Evolutionary conservation across 768 basidiomycete species (phyloP).

Genomic region (Xerocomellus chrysenteron): DNA sequence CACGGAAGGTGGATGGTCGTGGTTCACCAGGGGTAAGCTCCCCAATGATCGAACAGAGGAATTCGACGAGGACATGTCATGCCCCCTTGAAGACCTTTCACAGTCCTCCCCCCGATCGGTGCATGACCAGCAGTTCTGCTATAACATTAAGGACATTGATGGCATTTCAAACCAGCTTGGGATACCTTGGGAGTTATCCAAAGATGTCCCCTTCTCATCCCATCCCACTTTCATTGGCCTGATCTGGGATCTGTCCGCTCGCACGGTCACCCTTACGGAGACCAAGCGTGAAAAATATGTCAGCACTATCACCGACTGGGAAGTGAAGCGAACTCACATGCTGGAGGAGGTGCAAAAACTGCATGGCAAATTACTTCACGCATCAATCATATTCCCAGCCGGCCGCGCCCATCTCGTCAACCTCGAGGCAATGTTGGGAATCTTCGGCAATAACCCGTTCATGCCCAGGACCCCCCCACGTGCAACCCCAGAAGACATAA

Average conservation of each 20-base stretch:
- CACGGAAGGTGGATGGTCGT: background rate
- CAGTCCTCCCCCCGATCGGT: fast-evolving
- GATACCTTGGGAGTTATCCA: background rate
- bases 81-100: background rate
- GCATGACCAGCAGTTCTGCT: background rate
- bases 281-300: background rate
- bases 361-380: conserved; percentile 22
- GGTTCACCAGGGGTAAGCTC: background rate
- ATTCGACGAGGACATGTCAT: background rate
- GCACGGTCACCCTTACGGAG: background rate
- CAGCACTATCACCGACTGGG: background rate
- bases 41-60: background rate
- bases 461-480: conserved; percentile 12
- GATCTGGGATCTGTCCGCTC: background rate
- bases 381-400: conserved; percentile 27
- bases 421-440: conserved; percentile 34
- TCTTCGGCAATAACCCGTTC: conserved; percentile 32
- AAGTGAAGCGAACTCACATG: fast-evolving
- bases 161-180: fast-evolving
- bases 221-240: background rate
- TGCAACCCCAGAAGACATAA: fast-evolving
- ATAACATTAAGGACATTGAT: background rate
- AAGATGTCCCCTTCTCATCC: background rate
- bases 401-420: conserved; percentile 18
- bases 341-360: background rate